Percentiles rank a stretch among this genome's conserved stretches.
phyloP scores from a whole-genome alignment of 768 basidiomycete species.

The Daedaleopsis nitida region DNA sequence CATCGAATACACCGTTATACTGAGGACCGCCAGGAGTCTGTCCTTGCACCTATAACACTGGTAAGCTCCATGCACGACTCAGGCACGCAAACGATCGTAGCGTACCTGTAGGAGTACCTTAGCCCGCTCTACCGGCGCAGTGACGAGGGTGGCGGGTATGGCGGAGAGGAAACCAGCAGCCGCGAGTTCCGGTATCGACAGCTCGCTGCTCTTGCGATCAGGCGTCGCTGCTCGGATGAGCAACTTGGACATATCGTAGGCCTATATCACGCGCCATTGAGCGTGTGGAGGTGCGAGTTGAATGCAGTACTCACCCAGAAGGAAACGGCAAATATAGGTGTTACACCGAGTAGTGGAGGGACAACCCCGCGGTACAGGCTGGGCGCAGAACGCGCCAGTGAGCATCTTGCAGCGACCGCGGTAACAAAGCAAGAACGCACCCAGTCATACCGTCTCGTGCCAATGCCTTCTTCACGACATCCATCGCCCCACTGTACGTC shows the following conservation, averaged over 20 bases:
- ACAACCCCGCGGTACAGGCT: slow-evolving; percentile 93
- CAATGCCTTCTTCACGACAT: slow-evolving; percentile 89
- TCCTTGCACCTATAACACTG: slow-evolving; percentile 70
- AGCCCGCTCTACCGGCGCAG: slow-evolving; percentile 95
- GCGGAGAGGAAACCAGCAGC: slow-evolving; percentile 94
- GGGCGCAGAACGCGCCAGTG: neutral
- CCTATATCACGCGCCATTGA: slow-evolving; percentile 46
- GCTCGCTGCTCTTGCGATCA: slow-evolving; percentile 59
- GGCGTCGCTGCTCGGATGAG: slow-evolving; percentile 81
- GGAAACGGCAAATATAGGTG: slow-evolving; percentile 96
- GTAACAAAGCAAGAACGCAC: slow-evolving; percentile 42
- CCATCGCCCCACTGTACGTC: slow-evolving; percentile 86
- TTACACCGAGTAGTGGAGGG: slow-evolving; percentile 91
- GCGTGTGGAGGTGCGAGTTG: neutral
- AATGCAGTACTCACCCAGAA: slow-evolving; percentile 76
- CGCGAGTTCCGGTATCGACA: slow-evolving; percentile 83
- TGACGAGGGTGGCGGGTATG: slow-evolving; percentile 85
- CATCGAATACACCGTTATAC: slow-evolving; percentile 92
- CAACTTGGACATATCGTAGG: slow-evolving; percentile 91
- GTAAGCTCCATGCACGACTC: neutral
- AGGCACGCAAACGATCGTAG: neutral
- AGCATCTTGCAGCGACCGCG: neutral
- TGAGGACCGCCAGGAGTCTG: slow-evolving; percentile 83
- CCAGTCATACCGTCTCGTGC: slow-evolving; percentile 90
- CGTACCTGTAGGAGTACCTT: slow-evolving; percentile 91